A percentile compares a stretch with the other conserved stretches of the same genome.
These are phyloP conservation scores for Suhomyces pyralidae DNA, from an alignment of 805 yeast genomes.

Conservation along the genomic window DNA sequence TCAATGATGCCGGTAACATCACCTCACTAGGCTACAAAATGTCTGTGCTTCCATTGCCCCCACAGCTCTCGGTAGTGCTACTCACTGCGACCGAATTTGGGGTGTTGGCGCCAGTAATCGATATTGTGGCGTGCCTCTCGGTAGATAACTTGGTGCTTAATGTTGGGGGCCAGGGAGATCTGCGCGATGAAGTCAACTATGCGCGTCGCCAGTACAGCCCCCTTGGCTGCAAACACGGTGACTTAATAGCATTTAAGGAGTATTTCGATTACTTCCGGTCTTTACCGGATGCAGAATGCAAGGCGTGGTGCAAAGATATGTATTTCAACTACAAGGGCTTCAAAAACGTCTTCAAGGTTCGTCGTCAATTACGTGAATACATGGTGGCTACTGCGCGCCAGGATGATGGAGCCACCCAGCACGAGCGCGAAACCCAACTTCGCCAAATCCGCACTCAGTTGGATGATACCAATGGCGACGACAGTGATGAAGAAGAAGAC, in stretches of 20 bases:
- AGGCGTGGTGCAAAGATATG: conserved; percentile 80
- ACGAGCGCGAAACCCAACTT: conserved; percentile 26
- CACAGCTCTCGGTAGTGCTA: conserved; percentile 84
- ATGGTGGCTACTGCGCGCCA: conserved; percentile 50
- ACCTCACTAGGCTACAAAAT: conserved; percentile 79
- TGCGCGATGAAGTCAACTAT: conserved; percentile 80
- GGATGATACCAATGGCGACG: conserved; percentile 17
- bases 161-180: conserved; percentile 64
- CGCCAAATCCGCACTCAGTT: conserved; percentile 23
- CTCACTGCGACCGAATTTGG: conserved; percentile 61
- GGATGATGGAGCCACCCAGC: conserved; percentile 28
- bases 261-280: conserved; percentile 54
- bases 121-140: conserved; percentile 87
- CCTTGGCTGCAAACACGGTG: conserved; percentile 75
- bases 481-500: conserved; percentile 22
- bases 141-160: conserved; percentile 84
- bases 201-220: conserved; percentile 67
- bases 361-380: conserved; percentile 71
- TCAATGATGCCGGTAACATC: conserved; percentile 71
- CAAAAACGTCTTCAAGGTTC: conserved; percentile 69
- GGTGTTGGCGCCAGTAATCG: conserved; percentile 67
- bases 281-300: conserved; percentile 49
- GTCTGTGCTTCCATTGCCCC: conserved; percentile 89
- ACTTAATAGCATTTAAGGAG: conserved; percentile 78
- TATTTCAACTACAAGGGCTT: conserved; percentile 78